Percentiles rank a stretch among this genome's conserved stretches.
Conservation (phyloP, 441 rosid species). For the Croton setiger region DNA sequence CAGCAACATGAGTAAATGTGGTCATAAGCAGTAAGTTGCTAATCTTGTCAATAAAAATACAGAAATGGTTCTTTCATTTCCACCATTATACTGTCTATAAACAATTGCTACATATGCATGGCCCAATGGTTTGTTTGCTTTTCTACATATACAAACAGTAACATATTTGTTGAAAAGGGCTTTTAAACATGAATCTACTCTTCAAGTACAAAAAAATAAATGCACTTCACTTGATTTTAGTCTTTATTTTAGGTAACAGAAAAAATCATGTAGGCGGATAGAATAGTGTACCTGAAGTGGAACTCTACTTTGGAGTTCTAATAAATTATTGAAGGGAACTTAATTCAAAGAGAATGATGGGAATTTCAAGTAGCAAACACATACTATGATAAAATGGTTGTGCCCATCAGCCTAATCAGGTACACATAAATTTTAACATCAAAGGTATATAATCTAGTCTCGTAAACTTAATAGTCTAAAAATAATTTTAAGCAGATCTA, state of each 20-base stretch:
- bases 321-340: not conserved
- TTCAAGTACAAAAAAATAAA: not conserved
- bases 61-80: not conserved
- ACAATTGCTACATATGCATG: not conserved
- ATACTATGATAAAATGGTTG: not conserved
- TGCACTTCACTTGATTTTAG: constrained; percentile 6
- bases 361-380: not conserved
- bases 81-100: not conserved
- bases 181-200: not conserved
- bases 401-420: not conserved
- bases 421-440: no score
- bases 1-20: not conserved
- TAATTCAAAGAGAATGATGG: not conserved
- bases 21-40: not conserved
- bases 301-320: not conserved
- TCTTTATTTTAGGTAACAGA: not conserved
- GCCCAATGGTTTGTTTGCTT: not conserved
- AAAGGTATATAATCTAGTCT: not conserved
- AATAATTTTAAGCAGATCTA: constrained; percentile 1
- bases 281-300: not conserved
- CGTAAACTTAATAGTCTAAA: not conserved
- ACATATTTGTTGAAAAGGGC: not conserved
- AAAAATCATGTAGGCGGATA: not conserved
- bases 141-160: no score
- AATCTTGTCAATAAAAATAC: constrained; percentile 1